Conservation (phyloP, 179 eudicot species). For the Actinidia chinensis region DNA sequence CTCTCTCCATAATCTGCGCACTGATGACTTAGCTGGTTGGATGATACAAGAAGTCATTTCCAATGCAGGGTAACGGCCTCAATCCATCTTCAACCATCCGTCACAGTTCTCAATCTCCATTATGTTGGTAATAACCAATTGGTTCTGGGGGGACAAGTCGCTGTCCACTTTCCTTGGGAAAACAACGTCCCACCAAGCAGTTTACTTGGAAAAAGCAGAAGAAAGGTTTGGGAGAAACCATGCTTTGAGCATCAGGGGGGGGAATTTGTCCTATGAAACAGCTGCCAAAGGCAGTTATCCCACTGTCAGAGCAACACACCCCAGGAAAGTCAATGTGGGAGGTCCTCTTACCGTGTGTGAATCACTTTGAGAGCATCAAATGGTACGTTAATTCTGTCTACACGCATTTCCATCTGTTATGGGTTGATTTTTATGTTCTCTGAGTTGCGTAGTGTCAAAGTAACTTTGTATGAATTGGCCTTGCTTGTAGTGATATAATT, state of each 20-base stretch:
- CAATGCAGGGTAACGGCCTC: slow-evolving; percentile 26
- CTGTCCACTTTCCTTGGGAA: slow-evolving; percentile 61
- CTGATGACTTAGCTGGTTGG: slow-evolving; percentile 50
- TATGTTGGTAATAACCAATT: too few relatives aligned
- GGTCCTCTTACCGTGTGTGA: slow-evolving; percentile 49
- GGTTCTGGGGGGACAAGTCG: slow-evolving; percentile 35
- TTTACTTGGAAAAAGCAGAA: slow-evolving; percentile 35
- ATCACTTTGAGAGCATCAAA: slow-evolving; percentile 22
- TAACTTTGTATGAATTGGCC: too few relatives aligned
- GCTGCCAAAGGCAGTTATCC: slow-evolving; percentile 35
- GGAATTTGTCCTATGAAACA: slow-evolving; percentile 35
- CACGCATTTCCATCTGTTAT: too few relatives aligned
- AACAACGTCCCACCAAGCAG: slow-evolving; percentile 36
- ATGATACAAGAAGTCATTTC: slow-evolving; percentile 39
- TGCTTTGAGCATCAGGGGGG: slow-evolving; percentile 33
- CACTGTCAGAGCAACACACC: slow-evolving; percentile 39
- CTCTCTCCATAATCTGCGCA: too few relatives aligned
- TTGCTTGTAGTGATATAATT: too few relatives aligned
- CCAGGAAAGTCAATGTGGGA: slow-evolving; percentile 48
- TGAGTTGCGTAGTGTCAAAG: too few relatives aligned
- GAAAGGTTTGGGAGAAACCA: slow-evolving; percentile 36
- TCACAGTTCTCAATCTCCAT: too few relatives aligned
- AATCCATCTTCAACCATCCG: too few relatives aligned
- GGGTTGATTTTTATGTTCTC: too few relatives aligned
- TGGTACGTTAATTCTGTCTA: slow-evolving; percentile 32